These are phyloP conservation scores for Forsythia viridissima DNA, from an alignment of 257 asterid species.

Conservation along the genomic window DNA sequence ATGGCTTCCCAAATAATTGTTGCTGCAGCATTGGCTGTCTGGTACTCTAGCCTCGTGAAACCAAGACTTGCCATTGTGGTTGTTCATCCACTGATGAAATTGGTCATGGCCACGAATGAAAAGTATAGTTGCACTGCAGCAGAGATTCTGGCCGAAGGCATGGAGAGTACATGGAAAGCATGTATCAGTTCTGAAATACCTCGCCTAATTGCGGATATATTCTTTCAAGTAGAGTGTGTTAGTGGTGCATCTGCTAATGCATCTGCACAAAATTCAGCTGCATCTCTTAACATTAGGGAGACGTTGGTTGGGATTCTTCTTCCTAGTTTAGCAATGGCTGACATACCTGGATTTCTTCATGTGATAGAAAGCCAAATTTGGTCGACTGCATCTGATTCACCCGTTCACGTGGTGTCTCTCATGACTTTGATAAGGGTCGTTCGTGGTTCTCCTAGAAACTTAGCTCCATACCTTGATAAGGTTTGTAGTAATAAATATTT, in stretches of 20 bases:
- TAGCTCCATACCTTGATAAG: conserved; percentile 88
- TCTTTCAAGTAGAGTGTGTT: conserved; percentile 96
- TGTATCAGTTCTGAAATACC: conserved; percentile 78
- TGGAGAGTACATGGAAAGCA: conserved; percentile 91
- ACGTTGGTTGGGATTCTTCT: conserved; percentile 80
- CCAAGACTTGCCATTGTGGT: conserved; percentile 57
- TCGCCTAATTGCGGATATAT: conserved; percentile 78
- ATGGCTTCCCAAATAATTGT: conserved; percentile 92
- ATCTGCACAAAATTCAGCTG: conserved; percentile 40
- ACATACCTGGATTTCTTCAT: conserved; percentile 75
- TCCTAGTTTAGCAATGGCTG: conserved; percentile 96
- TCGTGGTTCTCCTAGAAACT: conserved; percentile 88
- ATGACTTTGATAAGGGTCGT: conserved; percentile 80
- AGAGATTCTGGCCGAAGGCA: conserved; percentile 96
- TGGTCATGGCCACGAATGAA: conserved; percentile 91
- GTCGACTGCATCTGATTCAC: conserved; percentile 99
- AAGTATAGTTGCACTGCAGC: conserved; percentile 91
- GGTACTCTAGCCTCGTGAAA: conserved; percentile 94
- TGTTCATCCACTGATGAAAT: conserved; percentile 75
- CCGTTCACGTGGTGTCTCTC: conserved; percentile 86
- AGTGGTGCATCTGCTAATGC: conserved; percentile 58
- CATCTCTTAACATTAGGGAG: conserved; percentile 62
- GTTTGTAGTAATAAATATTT: conserved; percentile 51
- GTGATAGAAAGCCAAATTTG: conserved; percentile 90
- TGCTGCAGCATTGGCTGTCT: conserved; percentile 93